Evolutionary conservation across 495 filamentous ascomycete species (phyloP), one percentile per base, ranked within the genome.

Genomic region (Penicillium waksmanii): DNA sequence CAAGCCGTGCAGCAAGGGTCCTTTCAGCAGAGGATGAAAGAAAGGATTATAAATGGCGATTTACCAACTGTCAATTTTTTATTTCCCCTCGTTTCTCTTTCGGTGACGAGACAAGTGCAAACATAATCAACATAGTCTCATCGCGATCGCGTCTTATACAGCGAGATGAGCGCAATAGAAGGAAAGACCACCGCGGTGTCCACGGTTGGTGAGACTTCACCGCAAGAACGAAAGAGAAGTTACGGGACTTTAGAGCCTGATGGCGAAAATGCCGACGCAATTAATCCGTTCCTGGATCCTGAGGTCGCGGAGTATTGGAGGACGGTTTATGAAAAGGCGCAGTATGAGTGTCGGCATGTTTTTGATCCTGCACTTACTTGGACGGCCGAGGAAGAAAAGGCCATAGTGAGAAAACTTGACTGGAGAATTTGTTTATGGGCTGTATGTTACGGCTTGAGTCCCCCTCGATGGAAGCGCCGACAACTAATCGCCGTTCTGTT

Each of bases 301-400:
- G 66, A 69, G 3, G 70, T 78, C 2, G 80, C 80, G 0, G 74
- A 74, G n/a, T 72, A 75, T 54, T 84, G 79, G 75, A 65, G 69
- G 0, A 43, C 63, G 0, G 66, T 80, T 1, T 84, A 84, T 60
- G 79, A 84, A 49, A 74, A 79, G 21, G 77, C 81, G 0, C 49
- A 76, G 23, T 81, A 81, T 60, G 78, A 81, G 66, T 82, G 83
- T 66, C 75, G 79, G 1, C 84, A 88, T 71, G 76, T 82, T 0
- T 85, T 80, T 55, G 83, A 86, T 44, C 77, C 84, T 9, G 73
- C 70, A 8, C 55, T 80, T 31, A 75, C 74, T 8, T 87, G 84
- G 84, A 79, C 77, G 0, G 64, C 73, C 9, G 72, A 79, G 51
- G 84, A 87, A 60, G 84, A 86, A 66, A 80, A 70, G 57, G 57